Base-by-base conservation (phyloP, 1,284 basidiomycete species). In the Fomitopsis betulina region DNA sequence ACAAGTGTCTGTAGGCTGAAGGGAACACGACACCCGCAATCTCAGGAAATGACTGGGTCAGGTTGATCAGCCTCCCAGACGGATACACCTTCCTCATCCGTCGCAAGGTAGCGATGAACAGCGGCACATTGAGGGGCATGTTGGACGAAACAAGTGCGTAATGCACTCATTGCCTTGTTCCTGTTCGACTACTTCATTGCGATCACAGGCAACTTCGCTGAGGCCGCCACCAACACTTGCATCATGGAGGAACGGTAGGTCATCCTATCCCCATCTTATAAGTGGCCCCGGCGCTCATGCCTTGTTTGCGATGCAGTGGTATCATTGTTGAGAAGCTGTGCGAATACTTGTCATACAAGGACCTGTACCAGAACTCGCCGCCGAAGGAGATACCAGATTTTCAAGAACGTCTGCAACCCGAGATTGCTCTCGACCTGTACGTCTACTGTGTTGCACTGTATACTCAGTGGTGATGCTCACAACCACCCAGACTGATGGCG, bases 341-440 rank as follows among this genome's bases (percentile, higher is more conserved):
- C 40, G 92, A 94, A 70, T 94, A 92, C 68, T 85, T 94, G 72
- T 75, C 82, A 56, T 93, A 90, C 79, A 91, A 89, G 73, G 76
- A 83, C 0, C 76, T 86, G 59, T 91, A 91, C 68, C 80, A 85
- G 58, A 76, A 77, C 15, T 75, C 73, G 0, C 79, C 77, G 72
- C 79, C 2, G 88, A 61, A 88, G 62, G 88, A 91, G 47, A 76
- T 93, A 21, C 90, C 91, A 19, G 91, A 94, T 60, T 88, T 93
- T 62, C 76, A 82, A 67, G 89, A 93, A 60, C 79, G 91, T 19
- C 82, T 94, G 58, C 83, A 84, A 0, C 89, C 90, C 2, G 92
- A 94, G 71, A 82, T 94, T 30, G 87, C 89, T 1, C 72, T 94
- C 5, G 93, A 94, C 68, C 70, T 94, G 93, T 94, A 63, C 69